phyloP scores from a whole-genome alignment of 228 moss, liverwort and hornwort species.

The Sphagnum magellanicum region DNA sequence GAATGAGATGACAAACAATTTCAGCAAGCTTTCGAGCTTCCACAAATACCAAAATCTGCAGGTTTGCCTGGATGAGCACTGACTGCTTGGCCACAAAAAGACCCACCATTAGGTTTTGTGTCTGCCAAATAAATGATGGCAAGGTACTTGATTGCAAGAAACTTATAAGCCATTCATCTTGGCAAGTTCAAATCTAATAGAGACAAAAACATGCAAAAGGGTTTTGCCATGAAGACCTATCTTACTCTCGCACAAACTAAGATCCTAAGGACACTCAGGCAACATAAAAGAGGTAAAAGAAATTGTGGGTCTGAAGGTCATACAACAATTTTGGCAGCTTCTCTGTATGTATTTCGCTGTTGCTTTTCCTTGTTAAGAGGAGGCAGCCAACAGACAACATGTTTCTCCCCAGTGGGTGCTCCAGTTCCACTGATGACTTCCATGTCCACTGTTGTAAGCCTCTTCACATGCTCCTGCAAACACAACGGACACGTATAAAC shows the following conservation, averaged over 20 bases:
- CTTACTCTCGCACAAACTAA: too few relatives aligned
- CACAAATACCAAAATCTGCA: conserved; percentile 59
- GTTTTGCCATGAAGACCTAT: background rate
- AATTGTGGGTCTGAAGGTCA: too few relatives aligned
- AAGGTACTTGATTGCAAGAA: background rate
- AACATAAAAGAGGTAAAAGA: too few relatives aligned
- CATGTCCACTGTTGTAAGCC: conserved; percentile 56
- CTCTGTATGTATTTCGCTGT: conserved; percentile 53
- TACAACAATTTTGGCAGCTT: conserved; percentile 60
- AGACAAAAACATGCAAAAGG: too few relatives aligned
- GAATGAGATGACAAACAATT: conserved; percentile 50
- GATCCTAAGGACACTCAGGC: too few relatives aligned
- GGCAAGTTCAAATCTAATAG: too few relatives aligned
- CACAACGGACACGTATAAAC: background rate
- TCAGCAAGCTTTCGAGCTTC: conserved; percentile 61
- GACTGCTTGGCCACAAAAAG: conserved; percentile 24
- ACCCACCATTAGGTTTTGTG: conserved; percentile 3
- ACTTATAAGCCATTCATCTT: background rate
- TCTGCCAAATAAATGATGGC: background rate
- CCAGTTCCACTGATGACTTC: conserved; percentile 60
- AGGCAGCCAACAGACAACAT: conserved; percentile 58
- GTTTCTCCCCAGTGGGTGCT: conserved; percentile 53
- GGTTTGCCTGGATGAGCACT: conserved; percentile 50
- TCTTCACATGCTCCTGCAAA: conserved; percentile 59
- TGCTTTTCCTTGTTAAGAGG: conserved; percentile 40